Evolutionary conservation across 495 filamentous ascomycete species (phyloP).

Genomic region (Xeromyces bisporus): DNA sequence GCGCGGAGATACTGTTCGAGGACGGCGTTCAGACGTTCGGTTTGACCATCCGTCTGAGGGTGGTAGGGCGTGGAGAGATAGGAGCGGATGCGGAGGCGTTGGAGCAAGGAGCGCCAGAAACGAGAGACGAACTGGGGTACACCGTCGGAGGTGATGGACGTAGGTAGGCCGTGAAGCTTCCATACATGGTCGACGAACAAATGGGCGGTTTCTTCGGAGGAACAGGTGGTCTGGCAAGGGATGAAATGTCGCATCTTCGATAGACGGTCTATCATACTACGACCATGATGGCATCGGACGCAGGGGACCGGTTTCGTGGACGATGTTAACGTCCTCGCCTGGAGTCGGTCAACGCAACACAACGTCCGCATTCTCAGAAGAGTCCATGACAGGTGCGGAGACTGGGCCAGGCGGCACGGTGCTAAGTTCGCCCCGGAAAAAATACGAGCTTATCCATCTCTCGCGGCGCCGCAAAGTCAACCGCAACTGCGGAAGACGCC

Average conservation of each 20-base stretch:
- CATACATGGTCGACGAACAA: conserved; percentile 2
- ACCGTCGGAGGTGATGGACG: conserved; percentile 2
- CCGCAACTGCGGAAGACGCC: too few species aligned
- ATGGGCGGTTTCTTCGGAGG: conserved; percentile 1
- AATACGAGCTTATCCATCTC: too few species aligned
- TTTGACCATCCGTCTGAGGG: conserved; percentile 14
- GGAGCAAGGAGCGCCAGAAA: conserved; percentile 3
- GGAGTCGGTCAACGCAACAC: too few species aligned
- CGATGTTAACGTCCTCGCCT: too few species aligned
- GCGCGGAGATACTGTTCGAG: conserved; percentile 11
- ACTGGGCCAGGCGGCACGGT: too few species aligned
- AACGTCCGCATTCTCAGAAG: too few species aligned
- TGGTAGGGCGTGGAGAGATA: conserved; percentile 12
- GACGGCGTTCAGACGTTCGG: conserved; percentile 8
- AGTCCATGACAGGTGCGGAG: too few species aligned
- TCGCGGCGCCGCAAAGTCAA: too few species aligned
- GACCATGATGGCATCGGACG: too few species aligned
- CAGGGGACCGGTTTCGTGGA: too few species aligned
- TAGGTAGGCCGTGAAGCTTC: conserved; percentile 2
- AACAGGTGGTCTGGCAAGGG: background rate
- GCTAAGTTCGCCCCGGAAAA: too few species aligned
- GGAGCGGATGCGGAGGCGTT: background rate
- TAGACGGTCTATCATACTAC: conserved; percentile 8
- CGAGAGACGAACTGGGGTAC: conserved; percentile 4
- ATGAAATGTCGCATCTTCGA: conserved; percentile 8